Evolutionary conservation across 805 yeast species (phyloP).

Genomic region (Starmerella asiatica): DNA sequence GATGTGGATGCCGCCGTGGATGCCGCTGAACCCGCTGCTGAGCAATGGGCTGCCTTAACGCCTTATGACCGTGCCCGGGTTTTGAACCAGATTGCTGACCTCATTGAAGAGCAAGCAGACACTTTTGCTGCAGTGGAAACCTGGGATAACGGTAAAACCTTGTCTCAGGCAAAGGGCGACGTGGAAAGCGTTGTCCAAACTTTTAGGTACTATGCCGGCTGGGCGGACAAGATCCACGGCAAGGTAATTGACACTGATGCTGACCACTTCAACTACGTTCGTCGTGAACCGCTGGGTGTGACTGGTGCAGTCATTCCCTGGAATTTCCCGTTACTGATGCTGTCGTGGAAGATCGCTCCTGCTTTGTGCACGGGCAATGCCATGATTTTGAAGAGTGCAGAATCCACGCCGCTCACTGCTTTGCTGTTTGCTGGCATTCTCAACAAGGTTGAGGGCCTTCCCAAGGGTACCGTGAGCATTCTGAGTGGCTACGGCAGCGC

Average conservation of each 20-base stretch:
- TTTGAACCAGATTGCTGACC: slow-evolving; percentile 61
- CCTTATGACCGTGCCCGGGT: slow-evolving; percentile 54
- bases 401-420: slow-evolving; percentile 60
- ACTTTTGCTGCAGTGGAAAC: slow-evolving; percentile 70
- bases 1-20: slow-evolving; percentile 79
- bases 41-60: slow-evolving; percentile 54
- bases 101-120: slow-evolving; percentile 60
- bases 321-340: slow-evolving; percentile 61
- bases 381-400: slow-evolving; percentile 60
- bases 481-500: slow-evolving; percentile 60
- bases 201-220: slow-evolving; percentile 57
- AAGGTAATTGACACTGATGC: slow-evolving; percentile 44
- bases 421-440: slow-evolving; percentile 42
- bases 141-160: slow-evolving; percentile 78
- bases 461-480: slow-evolving; percentile 62
- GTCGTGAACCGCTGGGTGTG: slow-evolving; percentile 54
- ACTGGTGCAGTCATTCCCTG: slow-evolving; percentile 61
- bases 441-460: slow-evolving; percentile 56
- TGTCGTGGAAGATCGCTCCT: slow-evolving; percentile 71
- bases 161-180: slow-evolving; percentile 33
- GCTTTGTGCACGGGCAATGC: slow-evolving; percentile 72
- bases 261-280: slow-evolving; percentile 51
- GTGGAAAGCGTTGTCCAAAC: slow-evolving; percentile 43
- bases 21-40: slow-evolving; percentile 68
- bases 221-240: slow-evolving; percentile 60